Evolutionary conservation across 306 rosid species (phyloP).

Genomic region (cucumber (Cucumis sativus)): Cucumber_9930_V3 NC_026661.2:19763501-19764000

Average conservation of each 20-base stretch:
- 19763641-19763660: not conserved
- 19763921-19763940: not conserved
- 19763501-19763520: no score
- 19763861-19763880: not conserved
- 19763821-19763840: not conserved
- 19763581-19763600: not conserved
- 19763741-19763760: not conserved
- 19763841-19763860: not conserved
- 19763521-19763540: no score
- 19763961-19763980: not conserved
- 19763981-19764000: constrained; percentile 5
- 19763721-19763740: not conserved
- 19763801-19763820: not conserved
- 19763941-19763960: not conserved
- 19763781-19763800: not conserved
- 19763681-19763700: not conserved
- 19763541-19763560: not conserved
- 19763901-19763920: not conserved
- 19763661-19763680: not conserved
- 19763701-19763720: not conserved
- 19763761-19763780: not conserved
- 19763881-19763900: not conserved
- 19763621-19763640: not conserved
- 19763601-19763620: not conserved
- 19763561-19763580: not conserved